Conservation (phyloP, 2,329 filamentous ascomycete genomes). For the Fusarium sp. region DNA sequence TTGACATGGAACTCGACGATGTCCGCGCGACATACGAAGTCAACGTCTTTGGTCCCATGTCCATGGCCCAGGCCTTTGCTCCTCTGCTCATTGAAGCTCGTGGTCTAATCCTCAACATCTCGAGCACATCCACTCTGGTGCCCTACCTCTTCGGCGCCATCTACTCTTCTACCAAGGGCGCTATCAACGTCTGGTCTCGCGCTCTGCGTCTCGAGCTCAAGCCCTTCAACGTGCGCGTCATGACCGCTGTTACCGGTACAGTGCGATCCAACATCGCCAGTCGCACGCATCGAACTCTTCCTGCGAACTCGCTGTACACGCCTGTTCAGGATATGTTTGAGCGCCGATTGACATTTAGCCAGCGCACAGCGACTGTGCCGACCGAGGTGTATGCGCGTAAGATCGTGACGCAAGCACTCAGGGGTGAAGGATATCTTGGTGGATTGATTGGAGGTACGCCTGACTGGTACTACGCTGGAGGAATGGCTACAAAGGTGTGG, state of each 20-base stretch:
- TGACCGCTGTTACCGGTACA: constrained; percentile 70
- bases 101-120: constrained; percentile 70
- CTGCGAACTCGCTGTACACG: constrained; percentile 63
- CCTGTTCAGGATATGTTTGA: constrained; percentile 63
- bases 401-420: constrained; percentile 61
- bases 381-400: constrained; percentile 61
- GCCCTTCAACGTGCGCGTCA: constrained; percentile 70
- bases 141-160: constrained; percentile 68
- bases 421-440: constrained; percentile 55
- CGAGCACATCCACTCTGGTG: constrained; percentile 65
- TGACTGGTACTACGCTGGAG: constrained; percentile 56
- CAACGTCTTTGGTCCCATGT: constrained; percentile 72
- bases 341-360: constrained; percentile 63
- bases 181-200: constrained; percentile 68
- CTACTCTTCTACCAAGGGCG: constrained; percentile 71
- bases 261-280: constrained; percentile 66
- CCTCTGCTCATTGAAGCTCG: constrained; percentile 64
- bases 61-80: constrained; percentile 67
- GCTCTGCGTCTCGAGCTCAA: constrained; percentile 68
- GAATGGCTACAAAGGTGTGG: constrained; percentile 52
- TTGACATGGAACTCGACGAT: constrained; percentile 67
- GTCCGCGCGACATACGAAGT: constrained; percentile 69
- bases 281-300: constrained; percentile 60
- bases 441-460: constrained; percentile 54
- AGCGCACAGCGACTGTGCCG: constrained; percentile 62